These are phyloP conservation scores for Cucurbita ficifolia DNA, from an alignment of 306 rosid genomes.

Conservation along the genomic window DNA sequence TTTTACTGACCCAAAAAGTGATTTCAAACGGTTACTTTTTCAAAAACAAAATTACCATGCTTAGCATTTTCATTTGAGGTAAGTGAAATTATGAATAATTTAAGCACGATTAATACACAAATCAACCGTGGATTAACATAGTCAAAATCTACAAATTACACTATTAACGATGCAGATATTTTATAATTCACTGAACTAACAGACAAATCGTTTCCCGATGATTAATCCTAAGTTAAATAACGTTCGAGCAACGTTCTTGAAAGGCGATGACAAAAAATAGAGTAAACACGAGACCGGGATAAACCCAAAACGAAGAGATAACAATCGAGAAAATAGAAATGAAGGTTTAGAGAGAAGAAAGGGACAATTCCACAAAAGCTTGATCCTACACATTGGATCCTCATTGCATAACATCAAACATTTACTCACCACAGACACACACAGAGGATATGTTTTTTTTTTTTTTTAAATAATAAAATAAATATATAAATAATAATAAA, in stretches of 20 bases:
- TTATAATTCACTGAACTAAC: too few relatives aligned
- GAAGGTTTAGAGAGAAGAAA: not conserved
- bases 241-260: too few relatives aligned
- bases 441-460: not conserved
- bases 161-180: too few relatives aligned
- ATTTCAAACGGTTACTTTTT: not conserved
- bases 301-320: not conserved
- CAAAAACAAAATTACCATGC: not conserved
- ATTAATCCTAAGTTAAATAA: too few relatives aligned
- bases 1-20: not conserved
- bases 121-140: too few relatives aligned
- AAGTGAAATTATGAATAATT: not conserved
- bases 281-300: too few relatives aligned
- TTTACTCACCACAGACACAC: not conserved
- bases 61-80: not conserved
- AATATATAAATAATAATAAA: too few relatives aligned
- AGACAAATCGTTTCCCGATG: too few relatives aligned
- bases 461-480: not conserved
- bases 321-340: not conserved
- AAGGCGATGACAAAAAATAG: too few relatives aligned
- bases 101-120: too few relatives aligned
- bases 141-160: too few relatives aligned
- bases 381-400: constrained; percentile 7
- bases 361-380: not conserved
- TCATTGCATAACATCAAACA: not conserved